Base-by-base conservation (phyloP, 2,329 filamentous ascomycete species). In the Paracamarosporium sp. region DNA sequence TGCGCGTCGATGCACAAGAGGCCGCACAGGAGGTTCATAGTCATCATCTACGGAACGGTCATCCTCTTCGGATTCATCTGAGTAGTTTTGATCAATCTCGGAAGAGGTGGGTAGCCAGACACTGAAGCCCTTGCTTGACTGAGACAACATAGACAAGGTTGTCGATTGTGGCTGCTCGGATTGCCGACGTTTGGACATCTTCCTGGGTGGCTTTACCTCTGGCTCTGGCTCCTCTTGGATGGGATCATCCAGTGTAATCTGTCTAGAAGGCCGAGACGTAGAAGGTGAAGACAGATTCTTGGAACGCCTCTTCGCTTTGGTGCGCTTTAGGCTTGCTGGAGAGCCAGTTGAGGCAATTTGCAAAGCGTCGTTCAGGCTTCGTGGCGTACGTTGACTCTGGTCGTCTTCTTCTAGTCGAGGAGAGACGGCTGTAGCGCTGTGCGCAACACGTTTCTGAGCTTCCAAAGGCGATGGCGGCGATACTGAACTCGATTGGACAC, bases 81-180 rank as follows among this genome's bases (percentile, higher is more conserved):
- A 75, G 47, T 68, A 57, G 7, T 76, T 67, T 38, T 68, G 56
- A 9, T 76, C 68, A 9, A 69, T 60, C 38, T 79, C 76, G 4
- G 78, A 69, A n/a, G 57, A 68, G 15, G 57, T 62, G 25, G 81
- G 81, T 67, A 82, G 73, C 81, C 81, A 83, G 12, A 83, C 81
- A 50, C 76, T 81, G 66, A 80, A 83, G 45, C 76, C 77, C 61
- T 78, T 79, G 54, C 72, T 72, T 60, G 66, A 64, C 27, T 65
- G 60, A 50, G 70, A 69, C 46, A 71, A 59, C 30, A 64, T 57
- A 4, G 65, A 68, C 30, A 67, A 47, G 25, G 68, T 63, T 12
- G 69, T 58, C 4, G 68, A 66, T 31, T 67, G 61, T 47, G 69
- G 66, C 48, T 47, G 55, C 22, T 65, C 56, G 27, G 55, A 63